phyloP scores from a whole-genome alignment of 805 yeast genomes.

The Saccharomycopsis amapae region DNA sequence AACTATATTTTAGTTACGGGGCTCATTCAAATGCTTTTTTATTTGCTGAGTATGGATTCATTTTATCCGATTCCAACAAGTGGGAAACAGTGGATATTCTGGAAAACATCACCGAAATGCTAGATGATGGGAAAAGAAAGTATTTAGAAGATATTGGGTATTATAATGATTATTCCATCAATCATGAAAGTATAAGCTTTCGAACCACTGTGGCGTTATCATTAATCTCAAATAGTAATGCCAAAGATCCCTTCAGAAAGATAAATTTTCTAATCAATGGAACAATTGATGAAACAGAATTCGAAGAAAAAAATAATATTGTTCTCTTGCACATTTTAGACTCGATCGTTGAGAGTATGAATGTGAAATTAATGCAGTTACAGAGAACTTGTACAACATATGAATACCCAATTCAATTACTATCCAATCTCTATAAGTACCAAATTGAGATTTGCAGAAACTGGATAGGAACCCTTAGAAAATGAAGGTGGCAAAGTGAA shows the following conservation, averaged over 20 bases:
- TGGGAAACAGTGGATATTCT: slow-evolving; percentile 72
- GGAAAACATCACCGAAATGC: slow-evolving; percentile 31
- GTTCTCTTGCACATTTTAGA: slow-evolving; percentile 24
- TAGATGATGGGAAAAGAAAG: slow-evolving; percentile 34
- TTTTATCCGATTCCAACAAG: slow-evolving; percentile 38
- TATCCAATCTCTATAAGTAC: too few species aligned
- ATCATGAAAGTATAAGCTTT: slow-evolving; percentile 49
- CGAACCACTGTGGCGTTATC: slow-evolving; percentile 74
- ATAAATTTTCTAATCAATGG: slow-evolving; percentile 31
- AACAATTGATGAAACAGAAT: slow-evolving; percentile 39
- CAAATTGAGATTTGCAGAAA: too few species aligned
- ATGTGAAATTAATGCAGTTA: not conserved
- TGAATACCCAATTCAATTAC: too few species aligned
- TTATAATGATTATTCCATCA: slow-evolving; percentile 68
- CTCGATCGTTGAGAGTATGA: not conserved
- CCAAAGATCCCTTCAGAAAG: not conserved
- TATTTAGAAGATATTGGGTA: slow-evolving; percentile 51
- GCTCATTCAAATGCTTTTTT: slow-evolving; percentile 81
- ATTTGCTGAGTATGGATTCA: slow-evolving; percentile 83
- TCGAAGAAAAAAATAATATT: slow-evolving; percentile 27
- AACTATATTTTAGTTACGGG: slow-evolving; percentile 73
- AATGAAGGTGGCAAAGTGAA: too few species aligned
- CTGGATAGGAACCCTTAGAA: too few species aligned
- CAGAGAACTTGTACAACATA: too few species aligned
- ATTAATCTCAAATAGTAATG: slow-evolving; percentile 27